These are phyloP conservation scores for Auxenochlorella pyrenoidosa DNA, from an alignment of 139 green algal genomes.

Conservation along the genomic window DNA sequence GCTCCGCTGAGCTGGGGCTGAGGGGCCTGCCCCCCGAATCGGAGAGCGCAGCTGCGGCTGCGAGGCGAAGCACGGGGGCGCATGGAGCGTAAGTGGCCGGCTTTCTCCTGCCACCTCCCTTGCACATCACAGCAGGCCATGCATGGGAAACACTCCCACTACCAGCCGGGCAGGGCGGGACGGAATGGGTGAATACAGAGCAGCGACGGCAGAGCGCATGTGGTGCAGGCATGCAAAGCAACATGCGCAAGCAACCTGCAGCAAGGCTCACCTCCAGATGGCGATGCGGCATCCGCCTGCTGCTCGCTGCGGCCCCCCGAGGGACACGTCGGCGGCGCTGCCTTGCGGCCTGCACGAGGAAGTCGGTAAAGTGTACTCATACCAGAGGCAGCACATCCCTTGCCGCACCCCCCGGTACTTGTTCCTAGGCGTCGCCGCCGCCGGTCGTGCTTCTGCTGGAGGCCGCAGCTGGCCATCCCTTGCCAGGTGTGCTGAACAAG, in stretches of 20 bases:
- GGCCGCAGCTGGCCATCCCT: too few species aligned
- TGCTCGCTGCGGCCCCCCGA: neutral
- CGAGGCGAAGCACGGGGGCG: neutral
- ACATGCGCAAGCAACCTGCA: neutral
- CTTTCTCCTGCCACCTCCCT: neutral
- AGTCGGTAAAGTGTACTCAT: too few species aligned
- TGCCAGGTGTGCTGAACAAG: too few species aligned
- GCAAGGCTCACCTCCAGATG: neutral
- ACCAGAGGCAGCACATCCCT: too few species aligned
- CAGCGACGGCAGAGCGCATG: neutral
- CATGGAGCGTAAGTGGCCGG: neutral
- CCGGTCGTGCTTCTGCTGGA: too few species aligned
- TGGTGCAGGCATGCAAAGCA: neutral
- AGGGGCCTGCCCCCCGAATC: conserved; percentile 8
- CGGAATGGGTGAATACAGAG: too few species aligned
- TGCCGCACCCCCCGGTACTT: too few species aligned
- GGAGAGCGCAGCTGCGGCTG: neutral
- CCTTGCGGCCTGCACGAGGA: neutral
- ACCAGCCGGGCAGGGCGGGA: neutral
- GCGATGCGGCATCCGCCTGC: neutral
- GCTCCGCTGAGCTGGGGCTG: conserved; percentile 17
- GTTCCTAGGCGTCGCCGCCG: too few species aligned
- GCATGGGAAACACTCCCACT: too few species aligned
- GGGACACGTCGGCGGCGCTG: neutral
- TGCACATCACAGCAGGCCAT: neutral